Base-by-base conservation (phyloP, 176 grass and related monocot species). In the Paspalum vaginatum region DNA sequence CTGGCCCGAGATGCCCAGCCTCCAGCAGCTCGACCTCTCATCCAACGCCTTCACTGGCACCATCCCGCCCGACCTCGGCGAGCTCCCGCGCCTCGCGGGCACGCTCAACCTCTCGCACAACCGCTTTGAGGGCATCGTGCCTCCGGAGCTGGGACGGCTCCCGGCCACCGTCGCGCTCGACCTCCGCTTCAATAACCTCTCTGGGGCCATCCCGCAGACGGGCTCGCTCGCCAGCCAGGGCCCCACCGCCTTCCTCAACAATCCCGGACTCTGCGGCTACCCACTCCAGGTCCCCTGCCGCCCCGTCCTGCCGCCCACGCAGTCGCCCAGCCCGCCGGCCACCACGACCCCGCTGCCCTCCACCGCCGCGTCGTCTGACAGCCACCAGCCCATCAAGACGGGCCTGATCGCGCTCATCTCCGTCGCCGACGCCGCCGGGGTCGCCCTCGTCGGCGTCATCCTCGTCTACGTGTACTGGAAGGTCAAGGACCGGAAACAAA, bases 171-270 rank as follows among this genome's bases (percentile, higher is more conserved):
- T 99, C 17, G 86, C 63, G 5, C 90, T 99, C 44, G 97, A 99
- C 62, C 92, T 99, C 44, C 90, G 93, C 13, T 99, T 94, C 87
- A 99, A 99, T 82, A 93, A 91, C 71, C 97, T 99, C 51, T 91
- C 97, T 20, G 97, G 97, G 12, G 93, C 90, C 66, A 99, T 99
- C 75, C 97, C 97, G 45, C 88, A 91, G 74, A 68, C 75, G 0
- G 88, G 97, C 0, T 91, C 88, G 9, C 97, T 99, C 18, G 90
- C 97, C 61, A 93, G 88, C 75, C 97, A 99, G 62, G 88, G 88
- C 6, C 92, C 97, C 7, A 99, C 93, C 4, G 88, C 92, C 1
- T 99, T 93, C 79, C 88, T 99, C 64, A 80, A 93, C 87, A 99
- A 99, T 72, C 86, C 86, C 5, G 87, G 82, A 0, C 84, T 99